phyloP scores from a whole-genome alignment of 331 rosid genomes.

The Arachis monticola region DNA sequence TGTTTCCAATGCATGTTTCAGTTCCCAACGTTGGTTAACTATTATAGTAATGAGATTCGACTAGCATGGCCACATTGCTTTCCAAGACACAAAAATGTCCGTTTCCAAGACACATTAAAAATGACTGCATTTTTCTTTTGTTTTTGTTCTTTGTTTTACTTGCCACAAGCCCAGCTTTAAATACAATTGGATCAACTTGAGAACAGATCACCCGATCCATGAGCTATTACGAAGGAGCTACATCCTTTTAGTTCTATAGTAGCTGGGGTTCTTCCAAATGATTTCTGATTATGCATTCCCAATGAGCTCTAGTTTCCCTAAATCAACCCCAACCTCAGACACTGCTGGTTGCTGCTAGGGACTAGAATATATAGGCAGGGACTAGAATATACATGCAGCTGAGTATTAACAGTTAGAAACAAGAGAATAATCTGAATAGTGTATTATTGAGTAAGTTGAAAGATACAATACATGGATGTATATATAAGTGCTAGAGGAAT shows the following conservation, averaged over 20 bases:
- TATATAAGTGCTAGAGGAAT: no score
- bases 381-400: constrained; percentile 42
- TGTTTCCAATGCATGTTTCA: constrained; percentile 11
- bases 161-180: not conserved
- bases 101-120: no score
- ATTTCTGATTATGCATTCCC: constrained; percentile 22
- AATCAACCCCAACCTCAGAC: constrained; percentile 45
- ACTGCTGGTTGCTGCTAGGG: constrained; percentile 43
- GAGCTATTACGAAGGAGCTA: constrained; percentile 13
- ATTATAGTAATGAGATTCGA: not conserved
- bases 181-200: not conserved
- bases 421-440: no score
- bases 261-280: constrained; percentile 19
- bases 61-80: not conserved
- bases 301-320: constrained; percentile 38
- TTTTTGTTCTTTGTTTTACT: not conserved
- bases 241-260: constrained; percentile 16
- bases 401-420: constrained; percentile 26
- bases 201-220: not conserved
- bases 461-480: no score
- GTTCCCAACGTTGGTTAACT: constrained; percentile 18
- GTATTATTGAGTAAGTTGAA: no score
- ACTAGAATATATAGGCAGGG: constrained; percentile 42
- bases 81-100: not conserved
- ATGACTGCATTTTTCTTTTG: not conserved